Conservation (phyloP, 2,329 filamentous ascomycete genomes). For the Alternaria novae-zelandiae region DNA sequence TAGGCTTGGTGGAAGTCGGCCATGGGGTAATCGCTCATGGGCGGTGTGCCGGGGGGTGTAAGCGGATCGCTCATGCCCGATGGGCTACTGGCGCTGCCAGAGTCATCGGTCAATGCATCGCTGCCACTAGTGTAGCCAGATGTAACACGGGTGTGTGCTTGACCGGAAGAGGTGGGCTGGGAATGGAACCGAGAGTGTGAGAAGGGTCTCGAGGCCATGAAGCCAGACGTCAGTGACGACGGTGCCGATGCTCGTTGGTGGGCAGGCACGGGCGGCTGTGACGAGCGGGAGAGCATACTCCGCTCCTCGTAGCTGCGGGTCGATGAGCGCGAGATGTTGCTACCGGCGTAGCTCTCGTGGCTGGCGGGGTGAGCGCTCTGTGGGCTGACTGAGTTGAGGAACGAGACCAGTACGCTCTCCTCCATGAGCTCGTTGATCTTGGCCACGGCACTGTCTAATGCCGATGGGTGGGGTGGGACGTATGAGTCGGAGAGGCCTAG, state of each 20-base stretch:
- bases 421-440: conserved; percentile 98
- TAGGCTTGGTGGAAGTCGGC: conserved; percentile 45
- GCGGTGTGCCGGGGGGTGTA: conserved; percentile 79
- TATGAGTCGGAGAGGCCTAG: conserved; percentile 66
- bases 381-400: conserved; percentile 72
- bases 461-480: conserved; percentile 74
- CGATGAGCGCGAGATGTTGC: conserved; percentile 46
- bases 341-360: conserved; percentile 52
- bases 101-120: conserved; percentile 67
- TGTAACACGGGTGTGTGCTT: conserved; percentile 32
- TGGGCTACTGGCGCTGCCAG: conserved; percentile 57
- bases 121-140: conserved; percentile 51
- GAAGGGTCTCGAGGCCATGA: conserved; percentile 46
- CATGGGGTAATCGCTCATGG: conserved; percentile 63
- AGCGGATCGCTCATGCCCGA: conserved; percentile 66
- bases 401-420: conserved; percentile 91
- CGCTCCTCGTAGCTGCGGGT: conserved; percentile 53
- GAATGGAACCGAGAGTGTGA: conserved; percentile 48
- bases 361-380: conserved; percentile 54
- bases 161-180: conserved; percentile 44
- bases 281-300: conserved; percentile 35
- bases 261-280: conserved; percentile 37
- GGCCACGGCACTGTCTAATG: conserved; percentile 79
- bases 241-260: conserved; percentile 50
- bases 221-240: conserved; percentile 46